A percentile compares a stretch with the other conserved stretches of the same genome.
phyloP scores from a whole-genome alignment of 352 stramenopile genomes.

The Phytopythium aichiense region DNA sequence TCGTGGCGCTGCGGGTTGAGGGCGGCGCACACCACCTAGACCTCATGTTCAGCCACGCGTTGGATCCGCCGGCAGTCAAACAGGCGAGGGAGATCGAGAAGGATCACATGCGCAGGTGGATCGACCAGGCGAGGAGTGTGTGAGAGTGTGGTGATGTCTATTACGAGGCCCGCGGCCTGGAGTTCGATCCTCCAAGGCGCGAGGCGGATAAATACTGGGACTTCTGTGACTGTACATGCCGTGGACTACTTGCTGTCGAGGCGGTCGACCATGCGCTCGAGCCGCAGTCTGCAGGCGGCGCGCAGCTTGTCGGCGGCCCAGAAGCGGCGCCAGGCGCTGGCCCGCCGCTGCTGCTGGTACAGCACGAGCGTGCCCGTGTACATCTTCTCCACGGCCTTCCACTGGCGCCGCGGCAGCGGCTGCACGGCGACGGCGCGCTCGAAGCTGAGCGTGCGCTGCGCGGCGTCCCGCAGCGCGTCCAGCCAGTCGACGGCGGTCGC shows the following conservation, averaged over 20 bases:
- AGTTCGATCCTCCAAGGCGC: slow-evolving; percentile 4
- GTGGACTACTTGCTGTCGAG: slow-evolving; percentile 33
- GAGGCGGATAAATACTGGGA: too few relatives aligned
- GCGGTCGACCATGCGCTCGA: slow-evolving; percentile 60
- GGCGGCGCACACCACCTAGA: too few relatives aligned
- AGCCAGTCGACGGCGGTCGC: slow-evolving; percentile 48
- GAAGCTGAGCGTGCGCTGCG: slow-evolving; percentile 41
- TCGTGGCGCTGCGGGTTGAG: too few relatives aligned
- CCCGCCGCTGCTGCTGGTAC: slow-evolving; percentile 57
- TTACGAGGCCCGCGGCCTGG: too few relatives aligned
- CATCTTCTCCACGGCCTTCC: slow-evolving; percentile 35
- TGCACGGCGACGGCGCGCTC: slow-evolving; percentile 36
- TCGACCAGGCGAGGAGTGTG: slow-evolving; percentile 2
- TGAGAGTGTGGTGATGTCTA: too few relatives aligned
- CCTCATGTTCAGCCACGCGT: too few relatives aligned
- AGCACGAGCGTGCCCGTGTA: slow-evolving; percentile 68
- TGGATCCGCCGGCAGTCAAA: too few relatives aligned
- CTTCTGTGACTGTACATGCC: too few relatives aligned
- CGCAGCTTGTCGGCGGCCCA: slow-evolving; percentile 29
- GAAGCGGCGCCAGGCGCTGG: slow-evolving; percentile 40
- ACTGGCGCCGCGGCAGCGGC: slow-evolving; percentile 15
- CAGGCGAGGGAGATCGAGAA: too few relatives aligned
- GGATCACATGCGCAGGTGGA: too few relatives aligned
- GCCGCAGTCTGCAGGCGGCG: slow-evolving; percentile 37
- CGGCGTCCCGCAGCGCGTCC: slow-evolving; percentile 62